phyloP scores from a whole-genome alignment of 495 filamentous ascomycete genomes.

The Thermothielavioides terrestris region DNA sequence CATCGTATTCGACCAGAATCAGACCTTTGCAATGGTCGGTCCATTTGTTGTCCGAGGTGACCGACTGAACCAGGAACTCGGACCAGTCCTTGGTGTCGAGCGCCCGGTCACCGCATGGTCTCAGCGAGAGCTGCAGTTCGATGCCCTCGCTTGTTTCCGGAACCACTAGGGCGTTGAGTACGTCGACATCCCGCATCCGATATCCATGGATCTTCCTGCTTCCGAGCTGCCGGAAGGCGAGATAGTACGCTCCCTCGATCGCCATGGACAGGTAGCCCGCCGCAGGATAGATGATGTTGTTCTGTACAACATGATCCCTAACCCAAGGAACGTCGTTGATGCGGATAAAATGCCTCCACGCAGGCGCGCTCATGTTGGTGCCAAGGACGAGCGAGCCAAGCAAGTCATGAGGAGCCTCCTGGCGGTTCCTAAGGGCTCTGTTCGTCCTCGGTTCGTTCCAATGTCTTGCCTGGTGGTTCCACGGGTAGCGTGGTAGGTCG shows the following conservation, averaged over 20 bases:
- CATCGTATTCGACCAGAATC: conserved; percentile 20
- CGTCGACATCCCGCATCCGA: conserved; percentile 35
- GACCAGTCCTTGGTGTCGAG: conserved; percentile 30
- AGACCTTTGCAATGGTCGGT: conserved; percentile 27
- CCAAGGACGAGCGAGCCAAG: conserved; percentile 34
- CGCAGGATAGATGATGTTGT: conserved; percentile 44
- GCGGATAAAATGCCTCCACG: conserved; percentile 36
- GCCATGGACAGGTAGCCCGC: conserved; percentile 45
- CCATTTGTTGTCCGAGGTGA: conserved; percentile 35
- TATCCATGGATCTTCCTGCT: conserved; percentile 12
- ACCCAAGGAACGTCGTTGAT: conserved; percentile 41
- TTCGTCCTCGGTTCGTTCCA: conserved; percentile 39
- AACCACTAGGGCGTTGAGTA: conserved; percentile 34
- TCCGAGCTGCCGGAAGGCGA: neutral
- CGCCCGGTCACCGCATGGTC: conserved; percentile 31
- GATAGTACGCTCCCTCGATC: conserved; percentile 35
- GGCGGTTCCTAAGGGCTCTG: conserved; percentile 31
- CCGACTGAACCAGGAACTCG: conserved; percentile 35
- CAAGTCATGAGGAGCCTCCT: conserved; percentile 35
- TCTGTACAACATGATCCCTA: conserved; percentile 34
- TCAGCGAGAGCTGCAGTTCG: conserved; percentile 35
- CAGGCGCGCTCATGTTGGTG: conserved; percentile 28
- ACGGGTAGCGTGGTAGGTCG: conserved; percentile 34
- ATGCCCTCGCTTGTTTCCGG: conserved; percentile 29
- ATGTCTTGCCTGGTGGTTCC: conserved; percentile 37